These are phyloP conservation scores for Juglanconis juglandina DNA, from an alignment of 2,329 filamentous ascomycete species.

Conservation along the genomic window DNA sequence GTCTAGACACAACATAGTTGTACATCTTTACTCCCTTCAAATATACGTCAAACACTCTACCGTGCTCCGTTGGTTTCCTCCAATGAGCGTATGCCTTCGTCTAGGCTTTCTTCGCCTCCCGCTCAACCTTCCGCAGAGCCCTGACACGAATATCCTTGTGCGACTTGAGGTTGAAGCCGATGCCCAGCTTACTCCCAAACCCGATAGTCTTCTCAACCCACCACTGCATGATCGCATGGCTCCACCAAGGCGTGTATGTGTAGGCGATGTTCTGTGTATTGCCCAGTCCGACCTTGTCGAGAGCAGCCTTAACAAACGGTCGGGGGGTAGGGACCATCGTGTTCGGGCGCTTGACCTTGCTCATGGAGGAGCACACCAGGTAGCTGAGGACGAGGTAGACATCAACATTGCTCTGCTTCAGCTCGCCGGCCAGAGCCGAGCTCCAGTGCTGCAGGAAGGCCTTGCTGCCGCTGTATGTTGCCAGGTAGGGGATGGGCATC, in stretches of 20 bases:
- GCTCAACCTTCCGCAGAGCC: constrained; percentile 78
- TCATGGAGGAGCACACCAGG: constrained; percentile 94
- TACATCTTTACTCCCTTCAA: too few relatives aligned
- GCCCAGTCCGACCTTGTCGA: constrained; percentile 79
- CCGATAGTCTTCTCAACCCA: constrained; percentile 61
- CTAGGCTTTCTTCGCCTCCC: constrained; percentile 67
- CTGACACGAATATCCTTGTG: constrained; percentile 79
- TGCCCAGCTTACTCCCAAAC: constrained; percentile 42
- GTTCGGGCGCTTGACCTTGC: constrained; percentile 81
- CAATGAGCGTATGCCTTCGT: not conserved
- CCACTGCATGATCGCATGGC: constrained; percentile 85
- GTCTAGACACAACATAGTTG: too few relatives aligned
- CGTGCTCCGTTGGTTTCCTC: not conserved
- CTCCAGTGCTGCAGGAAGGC: constrained; percentile 98
- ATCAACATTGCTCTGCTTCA: constrained; percentile 75
- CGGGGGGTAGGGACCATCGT: constrained; percentile 76
- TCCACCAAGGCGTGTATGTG: constrained; percentile 92
- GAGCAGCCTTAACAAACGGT: constrained; percentile 72
- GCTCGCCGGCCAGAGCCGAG: constrained; percentile 76
- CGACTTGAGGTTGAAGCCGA: constrained; percentile 60
- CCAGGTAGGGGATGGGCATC: constrained; percentile 85
- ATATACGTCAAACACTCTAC: too few relatives aligned
- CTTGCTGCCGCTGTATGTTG: constrained; percentile 96
- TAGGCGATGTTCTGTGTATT: constrained; percentile 75
- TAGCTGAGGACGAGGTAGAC: constrained; percentile 92